phyloP scores from a whole-genome alignment of 192 early-diverging fungal genomes.

The Dissophora globulifera region DNA sequence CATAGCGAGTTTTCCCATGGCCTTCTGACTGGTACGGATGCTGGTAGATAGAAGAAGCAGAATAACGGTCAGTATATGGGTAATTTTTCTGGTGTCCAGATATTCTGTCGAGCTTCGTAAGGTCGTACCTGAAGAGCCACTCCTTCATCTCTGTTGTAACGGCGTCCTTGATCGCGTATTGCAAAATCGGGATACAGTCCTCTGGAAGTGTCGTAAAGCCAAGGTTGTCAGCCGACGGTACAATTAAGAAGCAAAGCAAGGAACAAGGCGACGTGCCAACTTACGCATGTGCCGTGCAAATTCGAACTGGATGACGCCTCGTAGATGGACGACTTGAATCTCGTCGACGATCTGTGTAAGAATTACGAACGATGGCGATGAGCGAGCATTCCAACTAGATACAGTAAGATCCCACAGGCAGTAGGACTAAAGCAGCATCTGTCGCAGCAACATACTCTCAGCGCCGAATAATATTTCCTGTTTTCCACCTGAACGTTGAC shows the following conservation, averaged over 20 bases:
- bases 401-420: too few species aligned
- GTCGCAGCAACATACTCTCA: constrained; percentile 66
- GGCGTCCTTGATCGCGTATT: constrained; percentile 84
- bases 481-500: constrained; percentile 82
- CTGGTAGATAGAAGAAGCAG: constrained; percentile 44
- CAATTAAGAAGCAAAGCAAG: neutral
- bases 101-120: neutral
- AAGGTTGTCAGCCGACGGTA: neutral
- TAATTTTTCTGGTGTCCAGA: too few species aligned
- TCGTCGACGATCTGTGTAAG: constrained; percentile 80
- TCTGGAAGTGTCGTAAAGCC: constrained; percentile 57
- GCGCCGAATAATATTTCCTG: constrained; percentile 90
- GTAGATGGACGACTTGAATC: constrained; percentile 80
- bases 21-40: constrained; percentile 82
- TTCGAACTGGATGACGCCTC: constrained; percentile 77
- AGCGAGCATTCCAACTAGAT: neutral
- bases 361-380: neutral
- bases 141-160: constrained; percentile 90
- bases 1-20: constrained; percentile 88
- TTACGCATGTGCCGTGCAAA: constrained; percentile 88
- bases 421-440: too few species aligned
- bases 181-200: constrained; percentile 89
- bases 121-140: constrained; percentile 85
- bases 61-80: too few species aligned
- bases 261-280: neutral